phyloP scores from a whole-genome alignment of 2,329 filamentous ascomycete genomes.

The Sporothrix sp. region DNA sequence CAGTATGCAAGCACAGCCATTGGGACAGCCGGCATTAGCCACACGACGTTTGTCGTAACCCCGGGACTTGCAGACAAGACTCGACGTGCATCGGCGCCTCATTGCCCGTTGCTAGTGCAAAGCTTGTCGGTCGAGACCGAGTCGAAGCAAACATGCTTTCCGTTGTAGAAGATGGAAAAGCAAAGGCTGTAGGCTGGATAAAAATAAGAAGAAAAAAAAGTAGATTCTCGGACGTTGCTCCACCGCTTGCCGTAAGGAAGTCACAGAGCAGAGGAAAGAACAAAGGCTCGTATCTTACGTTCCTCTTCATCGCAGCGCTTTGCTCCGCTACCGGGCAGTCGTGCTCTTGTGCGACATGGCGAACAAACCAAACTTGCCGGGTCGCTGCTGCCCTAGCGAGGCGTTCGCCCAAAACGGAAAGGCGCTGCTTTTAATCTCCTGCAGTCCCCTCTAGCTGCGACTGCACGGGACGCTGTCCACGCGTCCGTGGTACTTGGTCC shows the following conservation, averaged over 20 bases:
- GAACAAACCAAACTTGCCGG: too few relatives aligned
- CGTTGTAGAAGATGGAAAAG: too few relatives aligned
- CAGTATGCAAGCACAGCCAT: slow-evolving; percentile 1
- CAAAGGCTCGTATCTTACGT: background rate
- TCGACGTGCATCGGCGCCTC: too few relatives aligned
- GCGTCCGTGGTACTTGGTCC: slow-evolving; percentile 8
- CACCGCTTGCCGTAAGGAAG: too few relatives aligned
- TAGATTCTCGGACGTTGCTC: too few relatives aligned
- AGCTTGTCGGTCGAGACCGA: background rate
- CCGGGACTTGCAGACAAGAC: too few relatives aligned
- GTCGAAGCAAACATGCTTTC: too few relatives aligned
- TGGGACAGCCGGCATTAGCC: background rate
- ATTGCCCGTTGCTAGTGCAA: too few relatives aligned
- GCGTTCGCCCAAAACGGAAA: slow-evolving; percentile 6
- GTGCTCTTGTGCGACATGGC: too few relatives aligned
- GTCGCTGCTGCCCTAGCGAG: slow-evolving; percentile 1
- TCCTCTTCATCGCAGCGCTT: too few relatives aligned
- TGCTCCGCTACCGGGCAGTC: too few relatives aligned
- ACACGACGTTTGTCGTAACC: too few relatives aligned
- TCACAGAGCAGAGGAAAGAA: background rate
- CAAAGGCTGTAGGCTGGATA: background rate
- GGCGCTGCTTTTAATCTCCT: slow-evolving; percentile 7
- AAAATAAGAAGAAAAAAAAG: background rate
- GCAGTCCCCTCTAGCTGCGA: slow-evolving; percentile 5
- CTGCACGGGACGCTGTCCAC: background rate